Conservation (phyloP, 2,329 filamentous ascomycete genomes). For the Colletotrichum karsti region DNA sequence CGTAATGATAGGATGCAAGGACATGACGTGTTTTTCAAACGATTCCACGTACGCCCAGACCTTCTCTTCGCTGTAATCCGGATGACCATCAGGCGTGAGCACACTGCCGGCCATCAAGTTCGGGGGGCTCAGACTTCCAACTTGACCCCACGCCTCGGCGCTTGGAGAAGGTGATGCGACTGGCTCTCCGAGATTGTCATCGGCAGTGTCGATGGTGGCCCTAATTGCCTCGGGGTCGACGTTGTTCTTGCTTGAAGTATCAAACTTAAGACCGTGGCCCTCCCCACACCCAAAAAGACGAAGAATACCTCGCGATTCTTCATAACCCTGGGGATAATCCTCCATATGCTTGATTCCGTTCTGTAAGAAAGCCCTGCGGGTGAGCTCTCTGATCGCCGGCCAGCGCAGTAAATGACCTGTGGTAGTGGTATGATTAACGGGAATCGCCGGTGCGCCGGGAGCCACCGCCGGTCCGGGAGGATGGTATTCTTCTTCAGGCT, state of each 20-base stretch:
- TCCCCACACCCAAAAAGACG: slow-evolving; percentile 83
- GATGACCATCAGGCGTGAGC: slow-evolving; percentile 54
- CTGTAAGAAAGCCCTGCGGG: slow-evolving; percentile 56
- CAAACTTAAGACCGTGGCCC: slow-evolving; percentile 68
- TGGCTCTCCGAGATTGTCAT: slow-evolving; percentile 57
- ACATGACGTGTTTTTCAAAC: slow-evolving; percentile 69
- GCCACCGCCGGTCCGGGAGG: slow-evolving; percentile 58
- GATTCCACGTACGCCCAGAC: slow-evolving; percentile 64
- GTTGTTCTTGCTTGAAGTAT: slow-evolving; percentile 12
- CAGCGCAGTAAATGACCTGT: slow-evolving; percentile 83
- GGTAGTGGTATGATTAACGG: slow-evolving; percentile 88
- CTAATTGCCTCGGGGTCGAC: neutral
- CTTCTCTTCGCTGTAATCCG: slow-evolving; percentile 60
- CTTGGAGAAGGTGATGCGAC: slow-evolving; percentile 62
- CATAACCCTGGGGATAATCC: slow-evolving; percentile 80
- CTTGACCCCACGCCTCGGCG: slow-evolving; percentile 64
- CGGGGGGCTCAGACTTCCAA: slow-evolving; percentile 59
- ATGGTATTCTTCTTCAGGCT: slow-evolving; percentile 59
- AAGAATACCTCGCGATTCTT: slow-evolving; percentile 77
- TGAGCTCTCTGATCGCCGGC: slow-evolving; percentile 73
- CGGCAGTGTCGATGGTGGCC: slow-evolving; percentile 44
- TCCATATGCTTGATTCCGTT: slow-evolving; percentile 65
- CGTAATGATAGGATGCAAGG: slow-evolving; percentile 71
- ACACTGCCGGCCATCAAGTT: slow-evolving; percentile 47
- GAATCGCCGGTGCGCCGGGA: slow-evolving; percentile 74